Evolutionary conservation across 106 monocot genomes (phyloP), one percentile per base, ranked within the genome.

Genomic region (Platanthera zijinensis): DNA sequence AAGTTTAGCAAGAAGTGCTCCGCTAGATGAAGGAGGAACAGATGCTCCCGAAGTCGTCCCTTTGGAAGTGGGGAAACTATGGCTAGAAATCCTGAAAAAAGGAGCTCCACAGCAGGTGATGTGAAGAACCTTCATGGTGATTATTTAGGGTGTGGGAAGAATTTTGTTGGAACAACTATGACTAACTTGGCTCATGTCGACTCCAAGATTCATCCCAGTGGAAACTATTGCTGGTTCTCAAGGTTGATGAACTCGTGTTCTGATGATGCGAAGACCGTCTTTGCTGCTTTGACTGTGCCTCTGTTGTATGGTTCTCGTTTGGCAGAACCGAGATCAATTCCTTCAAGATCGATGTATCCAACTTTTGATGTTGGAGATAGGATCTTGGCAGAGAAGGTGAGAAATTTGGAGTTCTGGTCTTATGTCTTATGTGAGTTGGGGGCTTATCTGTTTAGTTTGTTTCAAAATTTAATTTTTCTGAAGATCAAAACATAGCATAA

Each of bases 311-410:
- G 84, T 10, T 86, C 89, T 4, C 75, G 72, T 50, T 72, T 92
- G 86, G 92, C 83, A 14, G 89, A 89, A 66, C 92, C 92, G 5
- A 92, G 84, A 49, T 84, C 88, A 46, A 92, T 92, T 71, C 88
- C 86, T 71, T 77, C 92, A 7, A 64, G 61, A 77, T 89, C 92
- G 0, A 92, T 92, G 88, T 89, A 78, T 71, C 92, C 92, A 21
- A 92, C 92, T 10, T 92, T 92, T 8, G 92, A 92, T 76, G 83
- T 83, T 74, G 92, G 92, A 18, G 92, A 92, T 52, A 77, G 92
- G 14, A 89, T 92, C 28, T 68, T 92, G 80, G 88, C 92, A 8
- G 92, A 92, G 80, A 92, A 86, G 92, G 92, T 92, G 83, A 78
- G 15, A 8, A 12, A 47, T 70, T 45, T 17, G 0, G 15, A 70